Conservation (phyloP, 2,329 filamentous ascomycete genomes). For the Colletotrichum sojae region DNA sequence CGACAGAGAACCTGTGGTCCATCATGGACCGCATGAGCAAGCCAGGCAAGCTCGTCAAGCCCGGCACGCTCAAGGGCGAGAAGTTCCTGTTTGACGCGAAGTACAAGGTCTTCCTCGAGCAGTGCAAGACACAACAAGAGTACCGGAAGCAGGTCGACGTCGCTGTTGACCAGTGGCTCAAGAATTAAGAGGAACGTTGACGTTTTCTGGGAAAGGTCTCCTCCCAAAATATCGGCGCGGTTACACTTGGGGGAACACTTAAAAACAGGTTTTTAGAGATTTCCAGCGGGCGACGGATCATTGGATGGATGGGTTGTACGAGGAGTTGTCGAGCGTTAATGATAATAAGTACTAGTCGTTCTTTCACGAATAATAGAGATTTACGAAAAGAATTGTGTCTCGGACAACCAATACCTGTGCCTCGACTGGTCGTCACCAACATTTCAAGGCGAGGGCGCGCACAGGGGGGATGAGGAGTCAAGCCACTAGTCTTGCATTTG, state of each 20-base stretch:
- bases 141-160: slow-evolving; percentile 86
- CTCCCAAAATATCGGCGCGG: neutral
- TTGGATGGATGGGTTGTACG: slow-evolving; percentile 2
- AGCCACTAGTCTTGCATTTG: neutral
- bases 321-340: slow-evolving; percentile 22
- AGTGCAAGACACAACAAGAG: slow-evolving; percentile 86
- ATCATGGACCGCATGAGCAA: slow-evolving; percentile 99
- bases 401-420: neutral
- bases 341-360: slow-evolving; percentile 33
- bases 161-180: slow-evolving; percentile 56
- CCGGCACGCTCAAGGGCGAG: slow-evolving; percentile 79
- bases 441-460: slow-evolving; percentile 11
- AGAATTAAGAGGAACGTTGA: slow-evolving; percentile 14
- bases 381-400: neutral
- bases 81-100: slow-evolving; percentile 88
- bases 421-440: slow-evolving; percentile 8
- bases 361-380: slow-evolving; percentile 5
- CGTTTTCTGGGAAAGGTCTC: neutral
- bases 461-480: neutral
- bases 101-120: slow-evolving; percentile 96
- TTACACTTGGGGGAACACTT: slow-evolving; percentile 3
- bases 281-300: neutral
- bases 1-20: slow-evolving; percentile 90
- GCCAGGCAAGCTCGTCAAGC: slow-evolving; percentile 86
- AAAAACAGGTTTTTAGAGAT: neutral